Evolutionary conservation across 805 yeast species (phyloP), one percentile per base, ranked within the genome.

Genomic region (Ogataea ganodermae): DNA sequence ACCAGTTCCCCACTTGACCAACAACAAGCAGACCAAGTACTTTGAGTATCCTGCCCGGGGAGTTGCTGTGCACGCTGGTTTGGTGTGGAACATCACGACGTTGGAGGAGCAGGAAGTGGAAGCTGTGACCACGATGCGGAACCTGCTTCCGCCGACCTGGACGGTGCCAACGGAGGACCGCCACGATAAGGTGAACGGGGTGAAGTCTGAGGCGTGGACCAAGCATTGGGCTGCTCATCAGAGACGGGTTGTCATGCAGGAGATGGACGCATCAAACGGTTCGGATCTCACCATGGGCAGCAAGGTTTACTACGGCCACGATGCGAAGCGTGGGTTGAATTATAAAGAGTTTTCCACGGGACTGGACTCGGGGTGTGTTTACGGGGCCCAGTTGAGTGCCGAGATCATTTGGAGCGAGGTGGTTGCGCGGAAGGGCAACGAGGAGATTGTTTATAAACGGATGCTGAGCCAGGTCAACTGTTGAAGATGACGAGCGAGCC

Each of bases 301-400:
- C 3, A 66, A 75, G 18, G 89, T 88, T 3, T 81, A 80, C 58
- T 91, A 91, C 62, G 98, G 97, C 1, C 98, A 91, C 61, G 95
- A 89, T 61, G 95, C 97, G 3, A 73, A 80, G 46, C 71, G 83
- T 45, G 96, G 97, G 1, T 75, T 90, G 42, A 80, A 78, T 46
- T 53, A 83, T 42, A 76, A 77, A 53, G 76, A 78, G 51, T 89
- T 73, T 64, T 74, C 96, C 3, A 80, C 79, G 58, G 98, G 97
- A 0, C 68, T 91, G 32, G 98, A 92, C 61, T 71, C 87, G 9
- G 88, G 87, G 1, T 91, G 97, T 71, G 86, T 82, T 48, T 77
- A 78, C 49, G 97, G 96, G 3, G 84, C 80, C 10, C 63, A 76
- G 49, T 72, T 91, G 40, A 74, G 83, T 24, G 95, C 91, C 0